phyloP scores from a whole-genome alignment of 2,329 filamentous ascomycete species.

The Blastomyces parvus region DNA sequence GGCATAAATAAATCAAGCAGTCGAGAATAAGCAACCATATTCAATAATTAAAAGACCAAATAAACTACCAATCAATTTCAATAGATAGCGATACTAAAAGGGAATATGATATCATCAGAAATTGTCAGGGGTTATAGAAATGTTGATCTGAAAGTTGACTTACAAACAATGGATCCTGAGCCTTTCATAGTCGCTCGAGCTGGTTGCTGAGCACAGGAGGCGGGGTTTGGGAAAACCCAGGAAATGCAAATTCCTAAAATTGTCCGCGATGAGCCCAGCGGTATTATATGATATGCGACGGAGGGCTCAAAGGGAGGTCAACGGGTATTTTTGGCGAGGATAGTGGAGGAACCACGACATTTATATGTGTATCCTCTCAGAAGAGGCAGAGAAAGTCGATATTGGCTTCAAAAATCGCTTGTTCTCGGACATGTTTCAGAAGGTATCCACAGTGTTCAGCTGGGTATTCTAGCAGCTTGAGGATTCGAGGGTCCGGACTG shows the following conservation, averaged over 20 bases:
- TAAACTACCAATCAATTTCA: background rate
- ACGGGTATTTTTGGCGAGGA: background rate
- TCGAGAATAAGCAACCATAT: background rate
- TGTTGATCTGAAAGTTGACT: background rate
- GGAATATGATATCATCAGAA: background rate
- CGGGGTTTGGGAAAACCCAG: background rate
- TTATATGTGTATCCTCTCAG: background rate
- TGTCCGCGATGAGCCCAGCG: background rate
- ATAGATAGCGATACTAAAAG: background rate
- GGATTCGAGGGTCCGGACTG: constrained; percentile 22
- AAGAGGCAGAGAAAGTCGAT: constrained; percentile 9
- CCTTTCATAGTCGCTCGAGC: background rate
- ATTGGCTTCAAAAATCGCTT: constrained; percentile 9
- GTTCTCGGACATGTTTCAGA: constrained; percentile 20
- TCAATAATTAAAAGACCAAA: background rate
- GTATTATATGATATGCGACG: background rate
- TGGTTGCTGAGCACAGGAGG: background rate
- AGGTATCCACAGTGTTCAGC: constrained; percentile 27
- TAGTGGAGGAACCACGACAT: background rate
- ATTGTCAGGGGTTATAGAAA: background rate
- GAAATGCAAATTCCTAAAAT: background rate
- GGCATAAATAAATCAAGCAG: background rate
- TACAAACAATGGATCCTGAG: background rate
- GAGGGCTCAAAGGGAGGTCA: background rate
- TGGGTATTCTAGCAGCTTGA: constrained; percentile 27